phyloP scores from a whole-genome alignment of 495 filamentous ascomycete species.

The Penicillium desertorum region DNA sequence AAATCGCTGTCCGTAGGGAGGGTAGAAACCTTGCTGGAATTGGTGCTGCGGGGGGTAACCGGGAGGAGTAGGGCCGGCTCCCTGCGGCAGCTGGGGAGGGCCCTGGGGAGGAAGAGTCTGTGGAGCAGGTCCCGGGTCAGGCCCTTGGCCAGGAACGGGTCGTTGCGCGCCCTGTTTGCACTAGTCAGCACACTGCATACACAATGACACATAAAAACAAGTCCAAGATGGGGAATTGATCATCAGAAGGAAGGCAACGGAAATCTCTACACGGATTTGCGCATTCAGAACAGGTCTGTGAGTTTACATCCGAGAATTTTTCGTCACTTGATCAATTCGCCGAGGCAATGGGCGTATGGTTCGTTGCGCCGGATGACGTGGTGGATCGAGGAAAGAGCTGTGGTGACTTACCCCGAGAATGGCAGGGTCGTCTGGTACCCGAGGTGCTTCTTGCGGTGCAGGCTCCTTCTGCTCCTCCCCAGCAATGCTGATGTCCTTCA shows the following conservation, averaged over 20 bases:
- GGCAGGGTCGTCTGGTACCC: slow-evolving; percentile 90
- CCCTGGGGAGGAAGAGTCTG: slow-evolving; percentile 44
- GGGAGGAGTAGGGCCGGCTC: slow-evolving; percentile 43
- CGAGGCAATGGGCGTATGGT: slow-evolving; percentile 15
- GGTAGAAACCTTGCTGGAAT: slow-evolving; percentile 47
- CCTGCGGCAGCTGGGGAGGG: slow-evolving; percentile 43
- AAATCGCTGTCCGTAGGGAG: slow-evolving; percentile 57
- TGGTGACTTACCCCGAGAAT: slow-evolving; percentile 86
- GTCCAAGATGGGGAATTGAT: slow-evolving; percentile 28
- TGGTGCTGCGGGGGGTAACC: slow-evolving; percentile 54
- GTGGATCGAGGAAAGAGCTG: slow-evolving; percentile 8
- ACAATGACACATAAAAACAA: slow-evolving; percentile 7
- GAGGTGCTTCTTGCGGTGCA: slow-evolving; percentile 60
- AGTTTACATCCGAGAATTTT: slow-evolving; percentile 55
- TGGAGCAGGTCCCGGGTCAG: slow-evolving; percentile 34
- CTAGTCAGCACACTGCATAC: slow-evolving; percentile 25
- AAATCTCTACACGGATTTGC: slow-evolving; percentile 94
- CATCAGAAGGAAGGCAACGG: slow-evolving; percentile 99
- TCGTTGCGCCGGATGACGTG: not conserved
- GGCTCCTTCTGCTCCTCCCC: slow-evolving; percentile 71
- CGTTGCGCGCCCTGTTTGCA: slow-evolving; percentile 42
- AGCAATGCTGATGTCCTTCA: slow-evolving; percentile 94
- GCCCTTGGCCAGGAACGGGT: slow-evolving; percentile 20
- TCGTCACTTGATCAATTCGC: slow-evolving; percentile 59
- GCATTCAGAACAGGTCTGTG: slow-evolving; percentile 72